phyloP scores from a whole-genome alignment of 306 rosid species.

The Oxytropis ochrocephala region DNA sequence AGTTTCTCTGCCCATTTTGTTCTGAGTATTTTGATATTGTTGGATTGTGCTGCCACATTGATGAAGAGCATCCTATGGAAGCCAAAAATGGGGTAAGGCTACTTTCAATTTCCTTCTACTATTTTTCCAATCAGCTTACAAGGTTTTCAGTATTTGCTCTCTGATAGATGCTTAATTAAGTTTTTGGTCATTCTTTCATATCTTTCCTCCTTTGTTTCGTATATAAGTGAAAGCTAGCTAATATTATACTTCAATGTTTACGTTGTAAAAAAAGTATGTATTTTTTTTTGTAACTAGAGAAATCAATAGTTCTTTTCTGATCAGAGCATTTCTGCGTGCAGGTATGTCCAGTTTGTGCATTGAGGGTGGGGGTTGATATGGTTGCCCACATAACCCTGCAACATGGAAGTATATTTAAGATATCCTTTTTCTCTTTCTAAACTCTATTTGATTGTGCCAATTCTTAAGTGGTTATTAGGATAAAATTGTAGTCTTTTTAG shows the following conservation, averaged over 20 bases:
- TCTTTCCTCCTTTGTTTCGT: not conserved
- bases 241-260: not conserved
- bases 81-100: conserved; percentile 81
- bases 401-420: conserved; percentile 92
- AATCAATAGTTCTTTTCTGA: conserved; percentile 18
- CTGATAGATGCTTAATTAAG: not conserved
- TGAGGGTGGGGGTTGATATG: conserved; percentile 97
- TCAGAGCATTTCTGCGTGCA: conserved; percentile 30
- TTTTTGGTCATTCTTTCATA: not conserved
- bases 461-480: conserved; percentile 3
- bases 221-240: not conserved
- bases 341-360: conserved; percentile 94
- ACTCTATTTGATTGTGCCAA: not conserved
- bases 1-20: conserved; percentile 89
- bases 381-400: conserved; percentile 91
- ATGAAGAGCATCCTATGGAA: conserved; percentile 89
- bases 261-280: not conserved
- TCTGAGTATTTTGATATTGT: conserved; percentile 86
- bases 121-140: not conserved
- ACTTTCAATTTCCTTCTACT: not conserved
- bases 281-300: not conserved
- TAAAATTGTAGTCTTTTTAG: not conserved
- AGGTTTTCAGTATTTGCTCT: not conserved
- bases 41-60: conserved; percentile 96
- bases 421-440: conserved; percentile 53